These are phyloP conservation scores for Darksidea phi DNA, from an alignment of 495 filamentous ascomycete genomes.

Conservation along the genomic window DNA sequence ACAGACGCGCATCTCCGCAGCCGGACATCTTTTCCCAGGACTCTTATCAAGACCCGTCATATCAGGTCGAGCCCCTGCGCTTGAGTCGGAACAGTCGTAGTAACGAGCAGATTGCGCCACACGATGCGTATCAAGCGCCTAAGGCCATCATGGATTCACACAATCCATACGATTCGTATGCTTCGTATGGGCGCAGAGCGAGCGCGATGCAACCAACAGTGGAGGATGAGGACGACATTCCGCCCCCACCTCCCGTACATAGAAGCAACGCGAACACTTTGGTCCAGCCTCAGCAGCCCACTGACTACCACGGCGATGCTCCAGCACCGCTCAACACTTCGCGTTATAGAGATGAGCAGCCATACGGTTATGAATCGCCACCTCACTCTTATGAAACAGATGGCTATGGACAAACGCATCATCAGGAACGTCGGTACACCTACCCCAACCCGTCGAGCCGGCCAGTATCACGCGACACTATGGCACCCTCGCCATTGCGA, in stretches of 20 bases:
- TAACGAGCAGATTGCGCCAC: slow-evolving; percentile 4
- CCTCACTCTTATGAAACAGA: slow-evolving; percentile 19
- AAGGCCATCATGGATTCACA: slow-evolving; percentile 24
- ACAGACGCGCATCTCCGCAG: slow-evolving; percentile 2
- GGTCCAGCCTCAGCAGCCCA: slow-evolving; percentile 28
- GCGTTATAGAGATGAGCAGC: slow-evolving; percentile 26
- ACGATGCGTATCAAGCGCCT: slow-evolving; percentile 17
- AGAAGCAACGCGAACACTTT: slow-evolving; percentile 40
- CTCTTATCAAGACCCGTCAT: slow-evolving; percentile 14
- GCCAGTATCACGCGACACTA: slow-evolving; percentile 32
- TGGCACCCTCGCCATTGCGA: slow-evolving; percentile 31
- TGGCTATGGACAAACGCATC: slow-evolving; percentile 9
- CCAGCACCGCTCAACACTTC: slow-evolving; percentile 34
- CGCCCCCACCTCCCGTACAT: slow-evolving; percentile 46
- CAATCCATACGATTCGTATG: slow-evolving; percentile 19
- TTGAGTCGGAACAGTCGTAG: slow-evolving; percentile 11
- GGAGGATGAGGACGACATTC: slow-evolving; percentile 39
- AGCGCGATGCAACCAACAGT: slow-evolving; percentile 40
- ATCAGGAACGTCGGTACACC: slow-evolving; percentile 30
- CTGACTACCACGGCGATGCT: slow-evolving; percentile 26
- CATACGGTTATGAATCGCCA: slow-evolving; percentile 12
- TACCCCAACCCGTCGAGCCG: slow-evolving; percentile 28
- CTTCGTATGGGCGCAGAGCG: slow-evolving; percentile 14
- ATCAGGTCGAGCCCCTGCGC: slow-evolving; percentile 31
- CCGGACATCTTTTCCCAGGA: slow-evolving; percentile 7